phyloP scores from a whole-genome alignment of 305 asterid genomes.

The Fraxinus albicans region DNA sequence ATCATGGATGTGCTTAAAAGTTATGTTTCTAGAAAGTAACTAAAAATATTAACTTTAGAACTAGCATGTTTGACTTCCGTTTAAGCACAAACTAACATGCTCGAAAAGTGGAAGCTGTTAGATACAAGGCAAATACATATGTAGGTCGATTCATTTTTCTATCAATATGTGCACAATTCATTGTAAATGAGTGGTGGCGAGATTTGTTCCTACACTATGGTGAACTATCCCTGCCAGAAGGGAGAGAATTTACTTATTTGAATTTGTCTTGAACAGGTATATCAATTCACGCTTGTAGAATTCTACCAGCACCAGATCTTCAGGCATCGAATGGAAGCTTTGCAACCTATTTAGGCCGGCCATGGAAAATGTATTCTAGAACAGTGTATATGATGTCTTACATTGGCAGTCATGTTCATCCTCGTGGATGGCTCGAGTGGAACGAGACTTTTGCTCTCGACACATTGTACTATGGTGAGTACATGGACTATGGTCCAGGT shows the following conservation, averaged over 20 bases:
- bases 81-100: background rate
- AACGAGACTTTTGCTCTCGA: constrained; percentile 27
- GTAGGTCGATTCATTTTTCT: background rate
- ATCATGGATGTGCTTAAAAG: background rate
- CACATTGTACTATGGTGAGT: constrained; percentile 50
- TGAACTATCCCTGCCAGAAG: background rate
- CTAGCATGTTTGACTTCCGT: background rate
- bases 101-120: background rate
- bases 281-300: constrained; percentile 42
- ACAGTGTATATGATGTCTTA: constrained; percentile 45
- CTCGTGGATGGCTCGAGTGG: constrained; percentile 54
- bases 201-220: background rate
- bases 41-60: background rate
- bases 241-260: background rate
- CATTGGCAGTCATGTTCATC: constrained; percentile 33
- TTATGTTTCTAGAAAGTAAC: background rate
- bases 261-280: constrained; percentile 23
- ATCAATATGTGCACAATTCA: background rate
- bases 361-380: constrained; percentile 50
- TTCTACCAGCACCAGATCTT: constrained; percentile 42
- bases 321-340: constrained; percentile 22
- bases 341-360: constrained; percentile 48
- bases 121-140: background rate
- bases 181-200: background rate
- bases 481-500: constrained; percentile 50